These are phyloP conservation scores for Kernera saxatilis DNA, from an alignment of 345 rosid genomes.

Conservation along the genomic window DNA sequence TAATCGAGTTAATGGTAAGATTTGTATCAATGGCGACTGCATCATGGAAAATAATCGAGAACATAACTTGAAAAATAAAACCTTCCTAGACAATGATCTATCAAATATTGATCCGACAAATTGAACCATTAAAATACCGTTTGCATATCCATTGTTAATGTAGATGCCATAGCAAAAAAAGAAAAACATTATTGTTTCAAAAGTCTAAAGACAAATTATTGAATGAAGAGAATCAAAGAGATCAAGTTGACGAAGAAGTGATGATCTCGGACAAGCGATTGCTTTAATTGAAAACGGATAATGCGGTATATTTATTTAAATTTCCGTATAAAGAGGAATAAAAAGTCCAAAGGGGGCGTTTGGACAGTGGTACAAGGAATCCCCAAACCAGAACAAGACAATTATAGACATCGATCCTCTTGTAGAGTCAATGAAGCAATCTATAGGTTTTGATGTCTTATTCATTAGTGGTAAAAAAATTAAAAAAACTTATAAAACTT, in stretches of 20 bases:
- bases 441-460: not conserved
- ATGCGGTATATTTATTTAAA: not conserved
- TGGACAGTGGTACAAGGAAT: slow-evolving; percentile 2
- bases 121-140: not conserved
- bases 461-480: not conserved
- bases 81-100: not conserved
- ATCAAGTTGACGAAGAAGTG: slow-evolving; percentile 11
- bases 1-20: not conserved
- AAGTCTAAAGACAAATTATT: slow-evolving; percentile 17
- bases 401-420: slow-evolving; percentile 6
- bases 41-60: not conserved
- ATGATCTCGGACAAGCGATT: not conserved
- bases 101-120: not conserved
- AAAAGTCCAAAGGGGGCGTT: slow-evolving; percentile 8
- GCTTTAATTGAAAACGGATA: slow-evolving; percentile 15
- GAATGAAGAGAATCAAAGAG: not conserved
- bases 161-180: not conserved
- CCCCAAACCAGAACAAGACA: not conserved
- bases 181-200: not conserved
- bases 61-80: not conserved
- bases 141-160: not conserved
- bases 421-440: not conserved
- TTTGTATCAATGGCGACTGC: not conserved
- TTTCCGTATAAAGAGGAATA: slow-evolving; percentile 8
- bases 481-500: not conserved